These are phyloP conservation scores for Meripilus lineatus DNA, from an alignment of 1,284 basidiomycete genomes.

Conservation along the genomic window DNA sequence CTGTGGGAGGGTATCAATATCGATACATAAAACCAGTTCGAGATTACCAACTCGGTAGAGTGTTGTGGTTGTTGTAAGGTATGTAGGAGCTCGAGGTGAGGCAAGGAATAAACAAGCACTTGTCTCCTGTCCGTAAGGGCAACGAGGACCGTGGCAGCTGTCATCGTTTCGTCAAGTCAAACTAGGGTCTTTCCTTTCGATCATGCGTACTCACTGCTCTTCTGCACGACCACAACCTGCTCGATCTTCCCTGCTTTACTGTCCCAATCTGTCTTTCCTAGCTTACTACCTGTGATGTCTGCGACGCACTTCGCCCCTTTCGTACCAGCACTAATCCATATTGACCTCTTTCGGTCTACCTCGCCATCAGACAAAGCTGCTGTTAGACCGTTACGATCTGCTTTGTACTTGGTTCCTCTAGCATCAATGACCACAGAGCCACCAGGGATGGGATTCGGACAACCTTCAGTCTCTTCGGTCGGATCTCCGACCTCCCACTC, in stretches of 20 bases:
- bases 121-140: conserved; percentile 54
- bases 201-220: conserved; percentile 36
- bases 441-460: conserved; percentile 44
- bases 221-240: conserved; percentile 47
- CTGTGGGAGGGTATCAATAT: conserved; percentile 25
- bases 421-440: conserved; percentile 61
- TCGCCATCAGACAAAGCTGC: conserved; percentile 21
- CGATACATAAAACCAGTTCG: neutral
- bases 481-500: conserved; percentile 45
- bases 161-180: no score
- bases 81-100: conserved; percentile 55
- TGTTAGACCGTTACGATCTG: conserved; percentile 41
- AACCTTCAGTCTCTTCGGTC: conserved; percentile 37
- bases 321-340: conserved; percentile 52
- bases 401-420: conserved; percentile 44
- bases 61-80: conserved; percentile 40
- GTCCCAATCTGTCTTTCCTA: conserved; percentile 56
- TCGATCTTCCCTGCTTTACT: conserved; percentile 44
- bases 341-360: conserved; percentile 19
- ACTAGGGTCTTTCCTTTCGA: no score
- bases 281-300: conserved; percentile 56
- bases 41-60: conserved; percentile 37
- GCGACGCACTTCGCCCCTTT: conserved; percentile 51
- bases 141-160: conserved; percentile 58
- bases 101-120: conserved; percentile 64